Conservation (phyloP, 352 stramenopile species). For the Pythium sukuiense region DNA sequence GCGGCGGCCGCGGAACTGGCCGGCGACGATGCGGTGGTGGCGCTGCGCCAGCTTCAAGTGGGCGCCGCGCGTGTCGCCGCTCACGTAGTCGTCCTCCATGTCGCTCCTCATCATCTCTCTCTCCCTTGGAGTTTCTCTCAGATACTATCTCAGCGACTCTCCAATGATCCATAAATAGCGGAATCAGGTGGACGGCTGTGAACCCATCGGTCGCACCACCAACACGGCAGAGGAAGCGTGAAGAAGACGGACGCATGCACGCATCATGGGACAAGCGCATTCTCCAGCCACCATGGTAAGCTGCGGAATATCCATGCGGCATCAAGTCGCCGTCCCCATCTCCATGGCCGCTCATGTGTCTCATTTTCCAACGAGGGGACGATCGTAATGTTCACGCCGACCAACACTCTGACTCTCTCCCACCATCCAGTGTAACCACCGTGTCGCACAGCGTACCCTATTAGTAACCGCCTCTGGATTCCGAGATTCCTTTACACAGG, state of each 20-base stretch:
- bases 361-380: neutral
- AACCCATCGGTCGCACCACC: neutral
- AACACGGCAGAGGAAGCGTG: neutral
- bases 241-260: neutral
- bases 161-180: neutral
- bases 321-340: constrained; percentile 3
- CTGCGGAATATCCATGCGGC: too few species aligned
- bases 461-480: neutral
- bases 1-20: constrained; percentile 44
- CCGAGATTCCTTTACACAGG: neutral
- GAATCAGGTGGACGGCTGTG: neutral
- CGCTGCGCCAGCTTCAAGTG: constrained; percentile 72
- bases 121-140: neutral
- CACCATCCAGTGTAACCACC: neutral
- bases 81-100: constrained; percentile 17
- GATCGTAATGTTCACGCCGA: neutral
- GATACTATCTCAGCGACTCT: neutral
- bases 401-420: neutral
- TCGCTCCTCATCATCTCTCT: neutral
- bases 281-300: neutral
- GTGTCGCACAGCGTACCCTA: neutral
- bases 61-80: constrained; percentile 49
- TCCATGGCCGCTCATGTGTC: neutral
- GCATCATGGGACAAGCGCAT: neutral
- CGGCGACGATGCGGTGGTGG: constrained; percentile 54